Base-by-base conservation (phyloP, 495 filamentous ascomycete genomes). In the Staphylotrichum tortipilum region DNA sequence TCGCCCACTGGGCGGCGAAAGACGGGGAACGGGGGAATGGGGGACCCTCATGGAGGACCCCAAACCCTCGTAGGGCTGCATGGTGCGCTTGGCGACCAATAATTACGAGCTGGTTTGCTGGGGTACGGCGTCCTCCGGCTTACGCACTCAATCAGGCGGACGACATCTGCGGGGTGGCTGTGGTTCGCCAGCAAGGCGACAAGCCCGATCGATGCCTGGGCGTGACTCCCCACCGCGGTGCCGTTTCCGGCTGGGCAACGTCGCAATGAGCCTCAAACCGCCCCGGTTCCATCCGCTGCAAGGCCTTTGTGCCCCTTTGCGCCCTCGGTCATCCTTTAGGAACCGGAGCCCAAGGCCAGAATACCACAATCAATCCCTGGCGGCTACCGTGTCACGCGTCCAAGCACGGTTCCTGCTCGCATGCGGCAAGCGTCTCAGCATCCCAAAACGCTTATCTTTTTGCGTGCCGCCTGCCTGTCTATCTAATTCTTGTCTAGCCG, bases 401-500 rank as follows among this genome's bases (percentile, higher is more conserved):
- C 3, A 2, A 14, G 9, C 11, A 23, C 17, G 1, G 38, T 15
- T n/a, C 1, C 15, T 14, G n/a, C n/a, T n/a, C n/a, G n/a, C n/a
- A n/a, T n/a, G n/a, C n/a, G n/a, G n/a, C n/a, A n/a, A n/a, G n/a
- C n/a, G n/a, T n/a, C n/a, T 9, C 14, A 12, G 33, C 44, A 15
- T 43, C 26, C 30, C 15, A 15, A 18, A 37, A 36, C 15, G 12
- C 21, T 17, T 9, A 9, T 45, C 28, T 34, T 50, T 7, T 23
- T 35, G n/a, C 22, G 14, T 37, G 12, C 8, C 43, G 18, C 14
- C 33, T 49, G 18, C 47, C 43, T 49, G 18, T 52, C 43, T 42
- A 45, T 46, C 36, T 81, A 86, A 44, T 82, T 73, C 65, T 84
- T 85, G 59, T 89, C 86, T 66, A 91, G 68, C 65, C 86, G 78